Base-by-base conservation (phyloP, 352 stramenopile species). In the Nothophytophthora sp. region DNA sequence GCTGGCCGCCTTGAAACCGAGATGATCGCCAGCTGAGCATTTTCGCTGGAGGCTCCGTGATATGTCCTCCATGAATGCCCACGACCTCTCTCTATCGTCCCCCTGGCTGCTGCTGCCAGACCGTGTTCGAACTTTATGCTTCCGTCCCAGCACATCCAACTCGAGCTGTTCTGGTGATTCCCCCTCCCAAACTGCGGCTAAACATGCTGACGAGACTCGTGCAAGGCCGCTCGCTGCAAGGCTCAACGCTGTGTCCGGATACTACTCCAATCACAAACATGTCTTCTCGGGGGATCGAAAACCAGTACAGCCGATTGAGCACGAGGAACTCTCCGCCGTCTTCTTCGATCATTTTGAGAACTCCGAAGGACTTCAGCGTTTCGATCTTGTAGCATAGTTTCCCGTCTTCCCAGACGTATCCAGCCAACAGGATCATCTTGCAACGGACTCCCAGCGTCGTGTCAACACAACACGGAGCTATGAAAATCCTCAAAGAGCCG, bases 301-400 rank as follows among this genome's bases (percentile, higher is more conserved):
- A 11, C 45, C 45, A 53, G 24, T 53, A 24, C 20, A 53, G 19
- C 1, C 33, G 19, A 11, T 53, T 19, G 2, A 53, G 2, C 1
- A 53, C 45, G 1, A 53, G 45, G 33, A 37, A 43, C 23, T 53
- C 45, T 0, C 16, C 24, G 33, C 20, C 32, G 12, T 37, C 27
- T 12, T 12, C 6, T 12, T 32, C 11, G 44, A 36, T 48, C 24
- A 52, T 25, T 5, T 22, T 7, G 20, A 52, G 15, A 16, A 52
- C 6, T 20, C 45, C 45, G 7, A 34, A 52, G n/a, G 45, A 20
- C 25, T 52, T 52, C 19, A 52, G 45, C 13, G 32, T 19, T 2
- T 43, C 20, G 5, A n/a, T 5, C 6, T 20, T 43, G 32, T 49
- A 52, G 7, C 30, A 32, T 13, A 35, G 27, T 4, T 13, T 42